Conservation (phyloP, 176 grass and related monocot genomes). For the Lolium perenne region DNA sequence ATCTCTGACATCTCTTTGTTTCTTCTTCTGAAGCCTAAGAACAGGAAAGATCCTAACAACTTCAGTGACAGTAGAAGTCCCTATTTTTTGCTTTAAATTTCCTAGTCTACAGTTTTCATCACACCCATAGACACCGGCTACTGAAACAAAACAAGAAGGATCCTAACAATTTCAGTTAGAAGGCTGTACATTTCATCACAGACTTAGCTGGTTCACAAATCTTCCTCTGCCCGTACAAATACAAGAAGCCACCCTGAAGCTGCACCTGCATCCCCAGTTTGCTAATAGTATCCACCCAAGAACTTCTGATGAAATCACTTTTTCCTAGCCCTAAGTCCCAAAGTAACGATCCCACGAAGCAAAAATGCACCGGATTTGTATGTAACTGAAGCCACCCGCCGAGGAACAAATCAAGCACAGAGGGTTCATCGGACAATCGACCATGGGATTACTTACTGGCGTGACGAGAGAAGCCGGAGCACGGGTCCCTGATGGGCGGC, state of each 20-base stretch:
- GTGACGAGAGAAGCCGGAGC: neutral
- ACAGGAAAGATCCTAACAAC: neutral
- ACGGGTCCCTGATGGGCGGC: neutral
- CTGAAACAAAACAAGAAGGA: neutral
- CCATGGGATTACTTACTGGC: neutral
- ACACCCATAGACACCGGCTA: neutral
- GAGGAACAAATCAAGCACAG: neutral
- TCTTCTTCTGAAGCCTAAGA: neutral
- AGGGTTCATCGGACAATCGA: neutral
- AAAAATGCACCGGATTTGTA: neutral
- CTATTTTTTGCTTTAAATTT: neutral
- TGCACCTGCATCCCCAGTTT: too few species aligned
- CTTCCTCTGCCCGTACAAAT: neutral
- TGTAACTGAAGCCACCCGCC: neutral
- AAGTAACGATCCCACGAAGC: neutral
- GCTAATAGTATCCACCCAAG: neutral
- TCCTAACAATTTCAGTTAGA: neutral
- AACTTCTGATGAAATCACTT: neutral
- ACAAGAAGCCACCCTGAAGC: neutral
- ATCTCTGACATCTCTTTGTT: too few species aligned
- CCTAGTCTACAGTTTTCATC: neutral
- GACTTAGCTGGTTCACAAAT: neutral
- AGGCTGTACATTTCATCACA: neutral
- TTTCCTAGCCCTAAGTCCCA: neutral
- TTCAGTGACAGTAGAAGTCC: neutral